Base-by-base conservation (phyloP, 2,329 filamentous ascomycete genomes). In the Lomentospora prolificans region DNA sequence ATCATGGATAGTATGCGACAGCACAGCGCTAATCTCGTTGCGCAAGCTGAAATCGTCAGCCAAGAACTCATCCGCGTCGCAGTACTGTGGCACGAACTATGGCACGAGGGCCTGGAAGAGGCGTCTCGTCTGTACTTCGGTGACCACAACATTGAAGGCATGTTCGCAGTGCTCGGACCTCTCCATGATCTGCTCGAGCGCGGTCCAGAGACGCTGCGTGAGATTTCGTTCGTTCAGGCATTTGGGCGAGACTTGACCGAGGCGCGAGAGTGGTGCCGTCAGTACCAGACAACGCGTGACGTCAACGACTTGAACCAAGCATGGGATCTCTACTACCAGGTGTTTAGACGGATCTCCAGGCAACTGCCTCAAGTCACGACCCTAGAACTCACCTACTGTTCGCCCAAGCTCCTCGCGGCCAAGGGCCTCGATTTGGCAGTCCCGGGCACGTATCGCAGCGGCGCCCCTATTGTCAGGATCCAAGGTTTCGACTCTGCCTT, bases 1-100 rank as follows among this genome's bases (percentile, higher is more conserved):
- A 95, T 99, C 63, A 96, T 99, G 91, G 91, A 97, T 60, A 95
- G 87, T 65, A 96, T 99, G 90, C 87, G 91, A 39, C 87, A 92
- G 62, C 95, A 99, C 67, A 97, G 91, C 66, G 85, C 90, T 19
- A 87, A 84, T 63, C 80, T 99, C 33, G 94, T 99, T 7, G 89
- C 96, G 61, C 94, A 99, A 70, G 94, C 94, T 33, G 92, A 96
- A 66, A 79, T 91, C 50, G 91, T 99, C 62, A 97, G 92, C 67
- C 88, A 94, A 65, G 95, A 99, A 68, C 82, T 99, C 56, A 97
- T 99, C 65, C 85, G 94, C 53, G 95, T 99, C 58, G 94, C 94
- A 14, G 92, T 99, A 2, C 72, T 99, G 24, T 99, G 95, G 95
- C 94, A 99, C 66, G 94, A 99, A 66, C 87, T 95, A 61, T 99